These are phyloP conservation scores for Taphrina pruni DNA, from an alignment of 1,139 yeast species.

Conservation along the genomic window DNA sequence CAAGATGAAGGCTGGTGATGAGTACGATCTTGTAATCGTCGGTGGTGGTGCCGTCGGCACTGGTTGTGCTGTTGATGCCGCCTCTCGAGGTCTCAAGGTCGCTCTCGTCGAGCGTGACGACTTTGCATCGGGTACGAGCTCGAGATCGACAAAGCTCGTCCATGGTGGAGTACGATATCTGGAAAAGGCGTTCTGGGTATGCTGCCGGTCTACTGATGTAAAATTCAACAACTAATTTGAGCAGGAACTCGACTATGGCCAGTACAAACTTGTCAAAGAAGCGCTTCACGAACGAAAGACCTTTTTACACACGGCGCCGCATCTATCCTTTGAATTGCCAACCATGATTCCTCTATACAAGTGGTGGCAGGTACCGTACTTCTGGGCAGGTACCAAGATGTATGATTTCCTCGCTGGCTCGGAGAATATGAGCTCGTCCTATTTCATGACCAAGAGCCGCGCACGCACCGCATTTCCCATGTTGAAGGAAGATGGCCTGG, in stretches of 20 bases:
- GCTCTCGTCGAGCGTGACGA: slow-evolving; percentile 85
- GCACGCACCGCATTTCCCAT: slow-evolving; percentile 84
- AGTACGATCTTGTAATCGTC: slow-evolving; percentile 77
- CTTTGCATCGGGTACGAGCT: slow-evolving; percentile 90
- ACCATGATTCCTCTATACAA: slow-evolving; percentile 89
- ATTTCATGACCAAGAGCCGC: slow-evolving; percentile 69
- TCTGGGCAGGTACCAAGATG: slow-evolving; percentile 87
- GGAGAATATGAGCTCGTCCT: slow-evolving; percentile 81
- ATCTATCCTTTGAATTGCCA: slow-evolving; percentile 82
- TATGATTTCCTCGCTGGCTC: slow-evolving; percentile 92
- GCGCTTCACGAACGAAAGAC: slow-evolving; percentile 92
- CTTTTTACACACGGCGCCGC: slow-evolving; percentile 91
- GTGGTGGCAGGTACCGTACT: slow-evolving; percentile 96
- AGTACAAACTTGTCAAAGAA: slow-evolving; percentile 88
- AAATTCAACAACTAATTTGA: not conserved
- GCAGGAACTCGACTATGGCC: slow-evolving; percentile 74
- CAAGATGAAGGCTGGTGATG: slow-evolving; percentile 37
- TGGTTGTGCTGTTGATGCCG: slow-evolving; percentile 91
- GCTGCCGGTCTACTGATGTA: not conserved
- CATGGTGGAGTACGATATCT: slow-evolving; percentile 97
- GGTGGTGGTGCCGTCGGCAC: slow-evolving; percentile 98
- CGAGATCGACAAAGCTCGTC: slow-evolving; percentile 95
- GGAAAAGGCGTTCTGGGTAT: slow-evolving; percentile 78
- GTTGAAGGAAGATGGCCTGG: slow-evolving; percentile 78
- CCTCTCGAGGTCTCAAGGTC: slow-evolving; percentile 86